Percentiles rank a stretch among this genome's conserved stretches.
phyloP scores from a whole-genome alignment of 371 early-diverging fungal species.

The Amoeboaphelidium protococcarum region DNA sequence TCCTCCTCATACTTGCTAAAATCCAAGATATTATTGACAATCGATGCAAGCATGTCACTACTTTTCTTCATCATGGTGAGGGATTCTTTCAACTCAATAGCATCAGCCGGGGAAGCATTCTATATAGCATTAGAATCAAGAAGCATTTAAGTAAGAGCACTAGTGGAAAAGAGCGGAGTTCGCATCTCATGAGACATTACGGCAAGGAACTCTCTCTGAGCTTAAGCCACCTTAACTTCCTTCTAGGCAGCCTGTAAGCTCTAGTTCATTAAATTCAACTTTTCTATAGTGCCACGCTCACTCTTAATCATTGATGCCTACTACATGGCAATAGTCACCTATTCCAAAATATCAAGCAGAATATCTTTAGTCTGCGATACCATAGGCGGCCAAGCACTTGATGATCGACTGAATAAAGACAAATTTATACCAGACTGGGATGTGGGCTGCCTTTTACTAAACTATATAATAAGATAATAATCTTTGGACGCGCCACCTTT shows the following conservation, averaged over 20 bases:
- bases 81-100: not conserved
- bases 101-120: not conserved
- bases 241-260: not conserved
- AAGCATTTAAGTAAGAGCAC: not conserved
- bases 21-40: conserved; percentile 3
- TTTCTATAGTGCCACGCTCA: not conserved
- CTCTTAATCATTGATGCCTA: not conserved
- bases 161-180: conserved; percentile 2
- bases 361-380: not conserved
- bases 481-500: too few species aligned
- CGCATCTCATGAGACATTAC: conserved; percentile 1
- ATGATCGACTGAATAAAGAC: not conserved
- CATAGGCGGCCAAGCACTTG: not conserved
- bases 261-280: not conserved
- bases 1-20: conserved; percentile 1
- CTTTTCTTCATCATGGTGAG: not conserved
- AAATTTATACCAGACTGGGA: too few species aligned
- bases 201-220: not conserved
- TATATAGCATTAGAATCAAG: not conserved
- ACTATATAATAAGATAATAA: too few species aligned
- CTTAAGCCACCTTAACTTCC: conserved; percentile 1
- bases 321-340: not conserved
- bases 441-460: too few species aligned
- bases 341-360: not conserved
- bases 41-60: conserved; percentile 2